These are phyloP conservation scores for Neofusicoccum sp. DNA, from an alignment of 2,329 filamentous ascomycete species.

Conservation along the genomic window DNA sequence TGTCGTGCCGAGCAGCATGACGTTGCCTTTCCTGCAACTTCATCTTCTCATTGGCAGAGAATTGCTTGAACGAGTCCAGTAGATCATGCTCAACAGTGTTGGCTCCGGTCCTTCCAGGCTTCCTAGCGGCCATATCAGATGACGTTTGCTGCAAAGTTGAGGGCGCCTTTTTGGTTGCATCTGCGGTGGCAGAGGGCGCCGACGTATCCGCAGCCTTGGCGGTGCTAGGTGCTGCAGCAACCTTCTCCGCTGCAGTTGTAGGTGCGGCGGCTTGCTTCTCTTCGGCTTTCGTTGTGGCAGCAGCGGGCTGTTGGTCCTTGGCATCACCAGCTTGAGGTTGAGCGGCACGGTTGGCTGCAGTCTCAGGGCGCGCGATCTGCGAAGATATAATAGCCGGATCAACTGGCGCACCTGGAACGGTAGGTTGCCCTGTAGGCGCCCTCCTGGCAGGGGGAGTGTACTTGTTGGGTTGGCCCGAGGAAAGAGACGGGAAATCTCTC, in stretches of 20 bases:
- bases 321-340: slow-evolving; percentile 25
- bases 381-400: slow-evolving; percentile 91
- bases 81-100: slow-evolving; percentile 64
- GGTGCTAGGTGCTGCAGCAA: slow-evolving; percentile 20
- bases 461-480: slow-evolving; percentile 64
- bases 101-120: slow-evolving; percentile 44
- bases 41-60: slow-evolving; percentile 64
- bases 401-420: slow-evolving; percentile 74
- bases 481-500: slow-evolving; percentile 70
- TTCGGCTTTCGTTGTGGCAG: slow-evolving; percentile 19
- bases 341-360: slow-evolving; percentile 30
- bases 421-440: slow-evolving; percentile 73
- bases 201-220: slow-evolving; percentile 33
- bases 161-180: slow-evolving; percentile 2
- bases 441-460: slow-evolving; percentile 91
- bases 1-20: slow-evolving; percentile 67
- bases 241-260: neutral
- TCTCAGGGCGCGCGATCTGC: slow-evolving; percentile 62
- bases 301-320: slow-evolving; percentile 29
- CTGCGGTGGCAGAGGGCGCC: slow-evolving; percentile 28
- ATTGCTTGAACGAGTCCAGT: slow-evolving; percentile 65
- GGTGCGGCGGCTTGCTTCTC: neutral
- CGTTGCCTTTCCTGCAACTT: slow-evolving; percentile 60
- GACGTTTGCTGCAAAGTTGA: slow-evolving; percentile 10
- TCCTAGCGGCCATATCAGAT: slow-evolving; percentile 30